Evolutionary conservation across 345 rosid species (phyloP).

Genomic region (Barbarea vulgaris): DNA sequence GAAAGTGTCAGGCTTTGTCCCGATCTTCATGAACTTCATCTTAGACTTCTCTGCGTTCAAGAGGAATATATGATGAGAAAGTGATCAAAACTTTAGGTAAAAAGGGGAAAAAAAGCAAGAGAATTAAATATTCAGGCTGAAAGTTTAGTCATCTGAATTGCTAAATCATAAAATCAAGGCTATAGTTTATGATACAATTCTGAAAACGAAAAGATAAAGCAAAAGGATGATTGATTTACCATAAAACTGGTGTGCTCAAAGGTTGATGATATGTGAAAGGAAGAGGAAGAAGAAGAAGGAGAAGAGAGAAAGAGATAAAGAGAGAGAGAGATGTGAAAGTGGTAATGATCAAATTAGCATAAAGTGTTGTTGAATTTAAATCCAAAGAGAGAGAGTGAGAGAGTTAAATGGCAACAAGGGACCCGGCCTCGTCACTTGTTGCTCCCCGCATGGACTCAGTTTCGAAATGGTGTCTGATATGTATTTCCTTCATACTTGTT

Average conservation of each 20-base stretch:
- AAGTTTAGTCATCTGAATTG: not conserved
- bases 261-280: constrained; percentile 30
- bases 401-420: constrained; percentile 40
- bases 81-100: constrained; percentile 27
- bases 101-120: constrained; percentile 7
- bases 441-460: constrained; percentile 41
- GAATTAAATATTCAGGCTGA: constrained; percentile 20
- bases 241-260: constrained; percentile 39
- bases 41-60: constrained; percentile 39
- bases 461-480: constrained; percentile 38
- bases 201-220: constrained; percentile 27
- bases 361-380: constrained; percentile 29
- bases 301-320: constrained; percentile 16
- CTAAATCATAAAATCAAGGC: constrained; percentile 10
- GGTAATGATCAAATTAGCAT: constrained; percentile 37
- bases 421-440: constrained; percentile 48
- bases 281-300: constrained; percentile 9
- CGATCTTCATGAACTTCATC: constrained; percentile 98
- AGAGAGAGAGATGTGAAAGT: constrained; percentile 22
- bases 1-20: constrained; percentile 87
- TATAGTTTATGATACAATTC: constrained; percentile 21
- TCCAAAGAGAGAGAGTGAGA: constrained; percentile 32
- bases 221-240: constrained; percentile 39
- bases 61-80: constrained; percentile 26
- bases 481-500: not conserved